Base-by-base conservation (phyloP, 495 filamentous ascomycete genomes). In the Aspergillus funiculosus region DNA sequence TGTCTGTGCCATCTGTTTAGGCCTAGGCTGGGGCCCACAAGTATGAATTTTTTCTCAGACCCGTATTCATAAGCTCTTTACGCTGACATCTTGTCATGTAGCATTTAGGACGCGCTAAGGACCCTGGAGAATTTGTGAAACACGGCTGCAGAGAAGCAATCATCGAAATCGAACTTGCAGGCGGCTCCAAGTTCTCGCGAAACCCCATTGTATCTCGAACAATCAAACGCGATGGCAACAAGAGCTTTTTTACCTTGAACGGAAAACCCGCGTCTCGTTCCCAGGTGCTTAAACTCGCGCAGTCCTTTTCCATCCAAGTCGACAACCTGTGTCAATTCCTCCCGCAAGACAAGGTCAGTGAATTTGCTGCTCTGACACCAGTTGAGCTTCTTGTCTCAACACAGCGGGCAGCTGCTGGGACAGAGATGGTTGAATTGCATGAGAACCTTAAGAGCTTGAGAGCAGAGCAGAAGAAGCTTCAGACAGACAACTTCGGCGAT, bases 271-370 rank as follows among this genome's bases (percentile, higher is more conserved):
- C 69, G 3, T 73, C 73, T 1, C 72, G 76, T 30, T 78, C 79
- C 35, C 65, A 73, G 20, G 74, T 97, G 2, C 62, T 82, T 34
- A 68, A 72, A 24, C 68, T 95, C 25, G 81, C 79, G 13, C 78
- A 68, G 38, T 75, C 69, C 0, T 82, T 94, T 44, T 76, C 80
- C 17, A 96, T 97, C 26, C 94, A 97, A 64, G 84, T 97, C 57
- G 92, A 97, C 65, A 99, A 99, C 54, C 74, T 97, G 2, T 99
- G 92, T 61, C 92, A 97, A 64, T 99, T 99, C 55, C 74, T 99
- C 26, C 92, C 92, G 1, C 92, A 99, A 61, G 92, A 99, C 59
- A 86, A 89, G 56, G 94, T 99, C 5, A 87, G 87, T 18, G 89
- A 95, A 50, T 99, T 99, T 58, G 87, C 92, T 7, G 85, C 77